Percentiles rank a stretch among this genome's conserved stretches.
These are phyloP conservation scores for Cryptosporidium bovis DNA, from an alignment of 169 alveolate species.

Conservation along the genomic window DNA sequence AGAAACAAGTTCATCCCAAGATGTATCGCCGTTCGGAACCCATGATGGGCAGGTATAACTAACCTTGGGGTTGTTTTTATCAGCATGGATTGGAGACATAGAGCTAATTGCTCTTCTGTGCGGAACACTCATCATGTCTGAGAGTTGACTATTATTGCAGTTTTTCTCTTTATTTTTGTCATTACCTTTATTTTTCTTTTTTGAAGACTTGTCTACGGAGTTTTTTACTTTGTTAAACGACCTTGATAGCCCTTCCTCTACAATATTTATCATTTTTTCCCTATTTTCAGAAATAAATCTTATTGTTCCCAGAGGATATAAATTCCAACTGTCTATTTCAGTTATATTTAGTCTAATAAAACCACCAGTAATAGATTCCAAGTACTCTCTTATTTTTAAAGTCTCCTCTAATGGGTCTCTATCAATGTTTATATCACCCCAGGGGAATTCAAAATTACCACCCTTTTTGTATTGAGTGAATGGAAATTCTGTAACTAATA, in stretches of 20 bases:
- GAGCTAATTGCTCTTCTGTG: constrained; percentile 61
- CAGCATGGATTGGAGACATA: constrained; percentile 43
- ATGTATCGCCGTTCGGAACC: constrained; percentile 10
- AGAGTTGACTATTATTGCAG: background rate
- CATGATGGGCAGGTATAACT: constrained; percentile 35
- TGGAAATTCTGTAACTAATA: constrained; percentile 13
- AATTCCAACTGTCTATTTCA: constrained; percentile 51
- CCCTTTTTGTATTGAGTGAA: background rate
- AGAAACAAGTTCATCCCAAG: constrained; percentile 48
- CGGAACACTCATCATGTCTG: constrained; percentile 28
- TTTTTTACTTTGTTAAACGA: constrained; percentile 22
- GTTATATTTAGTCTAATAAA: constrained; percentile 30
- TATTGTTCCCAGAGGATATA: constrained; percentile 44
- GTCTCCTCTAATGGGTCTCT: constrained; percentile 35
- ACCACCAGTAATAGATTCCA: constrained; percentile 34
- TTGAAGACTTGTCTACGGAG: constrained; percentile 1
- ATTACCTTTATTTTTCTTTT: background rate
- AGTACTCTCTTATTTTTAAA: constrained; percentile 31
- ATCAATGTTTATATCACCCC: constrained; percentile 8
- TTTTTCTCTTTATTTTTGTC: background rate
- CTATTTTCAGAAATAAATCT: constrained; percentile 44
- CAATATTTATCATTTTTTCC: constrained; percentile 30
- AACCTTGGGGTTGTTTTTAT: constrained; percentile 22
- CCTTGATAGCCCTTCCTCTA: constrained; percentile 39
- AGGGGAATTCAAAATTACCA: constrained; percentile 6